phyloP scores from a whole-genome alignment of 1,284 basidiomycete genomes.

The Leccinum subatratum region DNA sequence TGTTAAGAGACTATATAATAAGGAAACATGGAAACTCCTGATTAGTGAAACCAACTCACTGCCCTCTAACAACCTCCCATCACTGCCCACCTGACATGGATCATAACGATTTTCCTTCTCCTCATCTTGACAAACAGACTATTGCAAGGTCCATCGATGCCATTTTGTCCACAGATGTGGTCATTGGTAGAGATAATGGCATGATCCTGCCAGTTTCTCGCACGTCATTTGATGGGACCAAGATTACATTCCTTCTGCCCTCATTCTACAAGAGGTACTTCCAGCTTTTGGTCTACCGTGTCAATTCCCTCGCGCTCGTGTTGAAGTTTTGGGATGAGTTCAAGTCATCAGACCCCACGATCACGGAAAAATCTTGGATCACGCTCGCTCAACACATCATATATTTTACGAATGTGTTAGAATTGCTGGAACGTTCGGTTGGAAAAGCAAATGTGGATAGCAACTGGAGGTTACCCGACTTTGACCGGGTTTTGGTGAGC shows the following conservation, averaged over 20 bases:
- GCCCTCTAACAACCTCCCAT: too few relatives aligned
- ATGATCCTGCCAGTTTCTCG: not conserved
- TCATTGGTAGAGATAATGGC: not conserved
- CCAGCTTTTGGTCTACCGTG: not conserved
- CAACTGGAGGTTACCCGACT: not conserved
- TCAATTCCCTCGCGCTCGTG: not conserved
- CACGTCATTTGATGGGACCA: not conserved
- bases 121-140: not conserved
- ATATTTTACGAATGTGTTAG: not conserved
- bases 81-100: not conserved
- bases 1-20: too few relatives aligned
- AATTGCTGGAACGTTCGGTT: not conserved
- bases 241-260: not conserved
- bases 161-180: not conserved
- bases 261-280: not conserved
- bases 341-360: not conserved
- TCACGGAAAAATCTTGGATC: not conserved
- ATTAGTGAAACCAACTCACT: too few relatives aligned
- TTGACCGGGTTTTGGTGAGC: not conserved
- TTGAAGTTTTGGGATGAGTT: not conserved
- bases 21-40: too few relatives aligned
- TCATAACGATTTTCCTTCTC: not conserved
- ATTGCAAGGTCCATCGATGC: not conserved
- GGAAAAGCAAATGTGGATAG: not conserved
- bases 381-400: not conserved